Evolutionary conservation across 2,329 filamentous ascomycete species (phyloP), one percentile per base, ranked within the genome.

Genomic region (Knoxdaviesia proteae): DNA sequence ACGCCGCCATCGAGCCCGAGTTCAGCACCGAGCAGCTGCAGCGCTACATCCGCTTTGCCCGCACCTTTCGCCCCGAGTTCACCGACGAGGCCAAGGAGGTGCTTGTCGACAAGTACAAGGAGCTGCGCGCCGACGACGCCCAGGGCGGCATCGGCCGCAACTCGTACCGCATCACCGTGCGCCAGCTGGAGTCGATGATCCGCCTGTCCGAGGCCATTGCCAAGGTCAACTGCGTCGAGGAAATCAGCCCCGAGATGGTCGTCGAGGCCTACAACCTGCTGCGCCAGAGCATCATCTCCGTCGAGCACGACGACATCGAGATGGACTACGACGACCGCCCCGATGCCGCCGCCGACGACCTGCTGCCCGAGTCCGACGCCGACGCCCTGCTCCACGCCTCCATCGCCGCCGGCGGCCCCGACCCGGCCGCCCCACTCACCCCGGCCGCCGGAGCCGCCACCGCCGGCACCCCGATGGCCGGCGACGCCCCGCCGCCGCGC

Each of bases 261-360:
- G 71, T 80, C 36, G 90, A 98, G 60, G 90, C 88, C 0, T 96
- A 80, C 59, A 84, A 90, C 51, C 71, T 98, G 7, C 72, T 98
- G 8, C 71, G 86, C 37, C 87, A 94, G 61, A 90, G 82, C 58
- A 98, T 98, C 57, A 94, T 98, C 53, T 90, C 82, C 2, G 90
- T 98, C 31, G 90, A 98, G 61, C 90, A 96, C 54, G 90, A 98
- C 52, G 90, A 98, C 52, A 77, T 98, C 10, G 88, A 96, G 54
- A 79, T 98, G 47, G 84, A 94, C 42, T 86, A 87, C 5, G 73
- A 78, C 5, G 64, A 63, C 47, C 65, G 67, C 47, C 42, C 35
- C 5, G 44, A 47, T 30, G 40, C 42, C n/a, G 61, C 59, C 34
- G 57, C 60, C 40, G 61, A 50, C 52, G 58, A 53, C 59, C 67